Percentiles rank a stretch among this genome's conserved stretches.
Evolutionary conservation across 805 yeast species (phyloP).

Genomic region (Candida silvicultrix): DNA sequence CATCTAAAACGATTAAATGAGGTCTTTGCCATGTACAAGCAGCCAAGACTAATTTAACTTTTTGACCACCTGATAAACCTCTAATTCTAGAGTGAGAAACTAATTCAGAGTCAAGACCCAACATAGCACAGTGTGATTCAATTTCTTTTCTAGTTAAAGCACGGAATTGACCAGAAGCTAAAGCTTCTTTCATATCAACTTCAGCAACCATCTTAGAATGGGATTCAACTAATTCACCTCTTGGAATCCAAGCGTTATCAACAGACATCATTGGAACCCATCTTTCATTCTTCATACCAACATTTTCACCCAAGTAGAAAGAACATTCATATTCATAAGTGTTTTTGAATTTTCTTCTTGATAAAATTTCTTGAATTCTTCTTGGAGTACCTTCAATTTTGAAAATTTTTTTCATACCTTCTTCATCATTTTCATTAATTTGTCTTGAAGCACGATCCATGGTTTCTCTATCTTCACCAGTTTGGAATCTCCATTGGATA

Average conservation of each 20-base stretch:
- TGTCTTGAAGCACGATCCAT: conserved; percentile 99
- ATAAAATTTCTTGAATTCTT: conserved; percentile 89
- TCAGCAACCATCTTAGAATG: conserved; percentile 99
- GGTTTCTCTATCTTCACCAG: conserved; percentile 99
- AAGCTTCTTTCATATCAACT: conserved; percentile 99
- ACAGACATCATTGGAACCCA: conserved; percentile 99
- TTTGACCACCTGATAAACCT: conserved; percentile 99
- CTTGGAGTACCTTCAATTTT: conserved; percentile 98
- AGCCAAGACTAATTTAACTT: conserved; percentile 98
- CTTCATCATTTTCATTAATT: conserved; percentile 94
- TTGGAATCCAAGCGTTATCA: conserved; percentile 99
- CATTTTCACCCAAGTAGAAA: conserved; percentile 95
- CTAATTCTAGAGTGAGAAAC: conserved; percentile 99
- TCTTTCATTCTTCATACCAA: conserved; percentile 98
- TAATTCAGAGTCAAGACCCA: conserved; percentile 98
- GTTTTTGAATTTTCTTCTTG: conserved; percentile 99
- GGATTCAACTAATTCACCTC: conserved; percentile 96
- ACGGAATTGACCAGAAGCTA: conserved; percentile 99
- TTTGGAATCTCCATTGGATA: conserved; percentile 99
- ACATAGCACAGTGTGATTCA: conserved; percentile 96
- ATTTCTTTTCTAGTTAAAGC: conserved; percentile 99
- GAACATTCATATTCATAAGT: conserved; percentile 99
- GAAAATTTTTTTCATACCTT: conserved; percentile 99
- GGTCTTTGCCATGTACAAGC: conserved; percentile 99
- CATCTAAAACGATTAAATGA: conserved; percentile 98